Base-by-base conservation (phyloP, 768 basidiomycete genomes). In the Cystobasidium onofrii region DNA sequence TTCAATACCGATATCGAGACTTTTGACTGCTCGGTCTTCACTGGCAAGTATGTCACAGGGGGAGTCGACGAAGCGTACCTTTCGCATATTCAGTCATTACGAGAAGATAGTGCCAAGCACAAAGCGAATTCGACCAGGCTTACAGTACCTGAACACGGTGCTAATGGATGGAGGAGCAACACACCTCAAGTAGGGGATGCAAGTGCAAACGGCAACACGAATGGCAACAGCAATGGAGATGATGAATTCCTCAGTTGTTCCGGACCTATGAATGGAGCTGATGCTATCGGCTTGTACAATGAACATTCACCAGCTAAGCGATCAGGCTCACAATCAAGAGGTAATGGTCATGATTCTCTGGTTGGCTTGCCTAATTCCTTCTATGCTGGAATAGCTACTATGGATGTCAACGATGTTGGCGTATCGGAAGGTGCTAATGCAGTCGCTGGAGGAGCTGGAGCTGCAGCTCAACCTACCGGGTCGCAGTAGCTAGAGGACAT, bases 1-100 rank as follows among this genome's bases (percentile, higher is more conserved):
- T 74, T 80, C 82, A 97, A 96, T 80, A 86, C 88, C 0, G 80
- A 82, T 18, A 89, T 99, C 79, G 80, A 83, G 64, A 81, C 84
- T 9, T 96, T 98, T 79, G 96, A 99, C 79, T 98, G 95, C 82
- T 97, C 95, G 17, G 95, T 99, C 27, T 99, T 98, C 82, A 92
- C 91, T 10, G 96, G 96, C 55, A 88, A 96, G 80, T 99, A 99
- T 80, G 87, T 98, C 64, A 99, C 95, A 1, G 95, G 96, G 20
- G 90, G 89, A 18, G 89, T 99, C 29, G 88, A 90, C 77, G 89
- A 91, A 76, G 84, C 79, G 55, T 98, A 99, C 82, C 84, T 99
- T 61, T 80, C 83, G 43, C 83, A 87, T 74, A 79, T 99, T 46
- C 91, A 97, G 81, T 83, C 82, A 43, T 79, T 91, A 70, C 86